These are phyloP conservation scores for Actinomortierella ambigua DNA, from an alignment of 371 early-diverging fungal species.

Conservation along the genomic window DNA sequence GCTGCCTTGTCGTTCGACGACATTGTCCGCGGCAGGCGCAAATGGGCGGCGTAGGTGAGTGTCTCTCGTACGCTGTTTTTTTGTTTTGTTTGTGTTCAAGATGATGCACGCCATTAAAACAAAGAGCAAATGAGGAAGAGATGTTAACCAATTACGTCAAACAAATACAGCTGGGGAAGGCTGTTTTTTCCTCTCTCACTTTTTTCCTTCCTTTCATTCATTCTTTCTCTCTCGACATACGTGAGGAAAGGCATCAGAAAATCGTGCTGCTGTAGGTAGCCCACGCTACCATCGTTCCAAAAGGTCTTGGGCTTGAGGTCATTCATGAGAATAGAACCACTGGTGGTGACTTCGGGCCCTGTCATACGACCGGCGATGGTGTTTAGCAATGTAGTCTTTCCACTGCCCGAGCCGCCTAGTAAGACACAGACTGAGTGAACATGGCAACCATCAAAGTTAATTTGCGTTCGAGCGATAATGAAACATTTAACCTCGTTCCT, in stretches of 20 bases:
- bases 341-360: conserved; percentile 21
- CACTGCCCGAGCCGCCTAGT: conserved; percentile 38
- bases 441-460: too few species aligned
- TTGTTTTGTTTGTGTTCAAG: not conserved
- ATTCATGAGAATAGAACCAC: conserved; percentile 33
- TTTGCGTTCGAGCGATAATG: not conserved
- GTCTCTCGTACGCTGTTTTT: conserved; percentile 34
- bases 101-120: not conserved
- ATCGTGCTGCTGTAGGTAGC: conserved; percentile 40
- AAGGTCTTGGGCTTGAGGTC: conserved; percentile 39
- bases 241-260: conserved; percentile 40
- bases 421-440: conserved; percentile 32
- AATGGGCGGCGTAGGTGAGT: conserved; percentile 28
- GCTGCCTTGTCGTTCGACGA: conserved; percentile 26
- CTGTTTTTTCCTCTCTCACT: not conserved
- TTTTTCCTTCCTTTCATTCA: not conserved
- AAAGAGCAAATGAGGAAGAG: conserved; percentile 3
- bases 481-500: not conserved
- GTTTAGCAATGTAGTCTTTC: conserved; percentile 39
- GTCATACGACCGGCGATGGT: conserved; percentile 43
- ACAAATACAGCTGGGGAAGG: not conserved
- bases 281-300: conserved; percentile 42
- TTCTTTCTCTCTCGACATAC: conserved; percentile 10
- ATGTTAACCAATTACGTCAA: not conserved
- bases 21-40: conserved; percentile 33